A percentile compares a stretch with the other conserved stretches of the same genome.
Evolutionary conservation across 495 filamentous ascomycete genomes (phyloP).

Genomic region (Bathelium albidoporum): DNA sequence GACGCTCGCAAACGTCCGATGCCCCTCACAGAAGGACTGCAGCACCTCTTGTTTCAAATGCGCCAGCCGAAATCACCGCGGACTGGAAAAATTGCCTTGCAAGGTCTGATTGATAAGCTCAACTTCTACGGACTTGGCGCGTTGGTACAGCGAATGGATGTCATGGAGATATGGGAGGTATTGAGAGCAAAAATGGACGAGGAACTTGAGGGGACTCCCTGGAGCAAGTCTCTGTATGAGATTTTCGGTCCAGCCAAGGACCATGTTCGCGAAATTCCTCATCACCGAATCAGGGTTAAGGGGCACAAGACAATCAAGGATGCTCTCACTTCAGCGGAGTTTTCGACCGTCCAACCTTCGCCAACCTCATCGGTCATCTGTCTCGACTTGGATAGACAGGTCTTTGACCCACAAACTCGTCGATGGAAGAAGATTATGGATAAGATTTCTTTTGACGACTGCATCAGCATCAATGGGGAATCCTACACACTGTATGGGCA

Average conservation of each 20-base stretch:
- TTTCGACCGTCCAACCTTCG: background rate
- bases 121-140: slow-evolving; percentile 30
- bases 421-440: slow-evolving; percentile 52
- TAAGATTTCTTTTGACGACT: slow-evolving; percentile 45
- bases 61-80: slow-evolving; percentile 17
- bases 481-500: slow-evolving; percentile 52
- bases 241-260: slow-evolving; percentile 37
- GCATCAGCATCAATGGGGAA: slow-evolving; percentile 36
- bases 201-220: slow-evolving; percentile 39
- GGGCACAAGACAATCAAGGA: slow-evolving; percentile 22
- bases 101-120: slow-evolving; percentile 20
- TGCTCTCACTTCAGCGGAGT: slow-evolving; percentile 14
- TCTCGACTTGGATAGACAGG: slow-evolving; percentile 50
- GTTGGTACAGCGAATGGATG: slow-evolving; percentile 27
- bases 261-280: slow-evolving; percentile 17
- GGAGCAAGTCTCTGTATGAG: slow-evolving; percentile 31
- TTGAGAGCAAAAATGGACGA: slow-evolving; percentile 43
- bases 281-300: slow-evolving; percentile 20
- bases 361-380: slow-evolving; percentile 39
- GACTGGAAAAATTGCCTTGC: slow-evolving; percentile 15
- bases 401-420: slow-evolving; percentile 40
- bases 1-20: slow-evolving; percentile 42
- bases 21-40: slow-evolving; percentile 26
- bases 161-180: slow-evolving; percentile 40
- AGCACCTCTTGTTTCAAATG: slow-evolving; percentile 24